Conservation (phyloP, 805 yeast species). For the Teunomyces tritomae region DNA sequence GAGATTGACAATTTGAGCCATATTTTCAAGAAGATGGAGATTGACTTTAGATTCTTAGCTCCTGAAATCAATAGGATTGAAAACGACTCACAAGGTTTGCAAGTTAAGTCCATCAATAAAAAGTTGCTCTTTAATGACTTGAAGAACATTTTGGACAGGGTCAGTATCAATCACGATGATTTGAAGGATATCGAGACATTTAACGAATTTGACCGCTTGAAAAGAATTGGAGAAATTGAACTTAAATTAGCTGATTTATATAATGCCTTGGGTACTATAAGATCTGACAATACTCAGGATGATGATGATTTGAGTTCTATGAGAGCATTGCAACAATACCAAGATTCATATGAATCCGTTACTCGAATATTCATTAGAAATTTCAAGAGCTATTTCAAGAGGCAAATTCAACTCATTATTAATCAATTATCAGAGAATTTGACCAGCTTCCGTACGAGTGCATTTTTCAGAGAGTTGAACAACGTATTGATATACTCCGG, state of each 20-base stretch:
- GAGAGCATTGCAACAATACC: constrained; percentile 70
- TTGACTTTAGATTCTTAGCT: constrained; percentile 43
- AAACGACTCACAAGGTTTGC: constrained; percentile 74
- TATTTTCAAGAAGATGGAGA: constrained; percentile 40
- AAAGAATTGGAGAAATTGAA: constrained; percentile 50
- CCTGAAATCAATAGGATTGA: constrained; percentile 72
- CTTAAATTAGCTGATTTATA: constrained; percentile 52
- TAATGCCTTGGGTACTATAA: constrained; percentile 63
- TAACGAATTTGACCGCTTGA: constrained; percentile 47
- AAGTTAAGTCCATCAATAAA: constrained; percentile 78
- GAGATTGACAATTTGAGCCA: constrained; percentile 37
- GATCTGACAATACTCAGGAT: constrained; percentile 39
- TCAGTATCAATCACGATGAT: constrained; percentile 58
- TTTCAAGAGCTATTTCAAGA: constrained; percentile 36
- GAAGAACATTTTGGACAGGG: constrained; percentile 65
- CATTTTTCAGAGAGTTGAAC: constrained; percentile 24
- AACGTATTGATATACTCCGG: constrained; percentile 30
- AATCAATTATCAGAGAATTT: constrained; percentile 31
- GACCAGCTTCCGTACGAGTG: constrained; percentile 20
- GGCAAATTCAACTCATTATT: constrained; percentile 40
- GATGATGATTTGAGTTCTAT: constrained; percentile 54
- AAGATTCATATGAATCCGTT: constrained; percentile 55
- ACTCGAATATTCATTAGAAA: constrained; percentile 49
- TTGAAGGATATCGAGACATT: constrained; percentile 46
- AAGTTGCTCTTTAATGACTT: constrained; percentile 71